Evolutionary conservation across 2,329 filamentous ascomycete genomes (phyloP).

Genomic region (Fusarium siculi): DNA sequence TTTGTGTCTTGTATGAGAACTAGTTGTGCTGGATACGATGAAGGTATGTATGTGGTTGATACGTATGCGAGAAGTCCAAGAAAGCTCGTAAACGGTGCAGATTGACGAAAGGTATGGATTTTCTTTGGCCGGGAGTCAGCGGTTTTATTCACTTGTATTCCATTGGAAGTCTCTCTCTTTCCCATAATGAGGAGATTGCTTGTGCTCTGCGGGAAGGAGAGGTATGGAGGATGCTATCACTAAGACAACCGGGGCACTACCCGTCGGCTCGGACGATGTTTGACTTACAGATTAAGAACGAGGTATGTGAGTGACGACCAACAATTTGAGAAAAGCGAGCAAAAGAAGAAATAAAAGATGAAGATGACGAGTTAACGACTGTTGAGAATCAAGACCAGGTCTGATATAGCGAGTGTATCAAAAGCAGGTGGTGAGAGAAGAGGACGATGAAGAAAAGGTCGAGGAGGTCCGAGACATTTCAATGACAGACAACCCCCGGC

Average conservation of each 20-base stretch:
- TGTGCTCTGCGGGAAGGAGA: constrained; percentile 15
- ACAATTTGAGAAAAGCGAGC: not conserved
- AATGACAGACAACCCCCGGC: constrained; percentile 1
- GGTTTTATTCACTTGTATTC: constrained; percentile 9
- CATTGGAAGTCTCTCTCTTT: not conserved
- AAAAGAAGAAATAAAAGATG: constrained; percentile 4
- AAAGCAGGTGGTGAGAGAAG: constrained; percentile 22
- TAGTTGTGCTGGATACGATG: constrained; percentile 11
- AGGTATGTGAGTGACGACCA: not conserved
- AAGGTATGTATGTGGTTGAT: constrained; percentile 13
- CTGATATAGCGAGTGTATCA: constrained; percentile 29
- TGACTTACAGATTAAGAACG: constrained; percentile 25
- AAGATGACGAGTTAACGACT: constrained; percentile 11
- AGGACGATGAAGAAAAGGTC: constrained; percentile 22
- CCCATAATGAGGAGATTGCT: not conserved
- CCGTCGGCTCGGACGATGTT: not conserved
- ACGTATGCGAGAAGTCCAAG: constrained; percentile 4
- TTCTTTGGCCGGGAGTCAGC: constrained; percentile 23
- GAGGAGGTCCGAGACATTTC: constrained; percentile 26
- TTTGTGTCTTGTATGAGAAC: constrained; percentile 2
- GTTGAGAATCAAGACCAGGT: constrained; percentile 17
- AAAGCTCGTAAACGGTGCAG: constrained; percentile 18
- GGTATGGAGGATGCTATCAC: constrained; percentile 26
- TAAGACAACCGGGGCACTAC: constrained; percentile 24
- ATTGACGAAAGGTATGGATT: constrained; percentile 12